phyloP scores from a whole-genome alignment of 148 eudicot genomes.

The Fagopyrum esculentum region DNA sequence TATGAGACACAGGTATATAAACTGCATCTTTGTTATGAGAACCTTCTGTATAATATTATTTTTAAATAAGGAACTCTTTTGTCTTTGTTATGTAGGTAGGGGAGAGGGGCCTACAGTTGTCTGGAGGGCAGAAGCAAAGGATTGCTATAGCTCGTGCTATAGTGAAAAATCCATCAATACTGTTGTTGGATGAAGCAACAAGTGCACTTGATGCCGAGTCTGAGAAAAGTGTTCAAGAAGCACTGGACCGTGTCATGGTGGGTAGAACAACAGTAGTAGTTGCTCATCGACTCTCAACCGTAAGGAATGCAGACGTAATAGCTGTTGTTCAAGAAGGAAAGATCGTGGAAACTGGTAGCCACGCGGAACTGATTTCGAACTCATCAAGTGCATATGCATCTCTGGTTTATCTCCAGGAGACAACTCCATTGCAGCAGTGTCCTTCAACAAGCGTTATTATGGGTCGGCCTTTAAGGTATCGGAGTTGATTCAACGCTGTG shows the following conservation, averaged over 20 bases:
- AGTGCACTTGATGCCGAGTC: constrained; percentile 97
- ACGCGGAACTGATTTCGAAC: constrained; percentile 71
- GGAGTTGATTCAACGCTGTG: neutral
- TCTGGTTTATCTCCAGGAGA: constrained; percentile 76
- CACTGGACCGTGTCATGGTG: constrained; percentile 95
- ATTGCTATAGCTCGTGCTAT: constrained; percentile 91
- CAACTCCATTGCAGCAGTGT: constrained; percentile 39
- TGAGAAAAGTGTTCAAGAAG: constrained; percentile 91
- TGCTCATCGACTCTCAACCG: constrained; percentile 85
- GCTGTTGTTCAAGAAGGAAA: constrained; percentile 80
- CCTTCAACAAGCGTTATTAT: constrained; percentile 39
- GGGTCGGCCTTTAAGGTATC: constrained; percentile 54
- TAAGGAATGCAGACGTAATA: constrained; percentile 87
- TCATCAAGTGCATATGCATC: constrained; percentile 67
- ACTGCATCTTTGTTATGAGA: neutral
- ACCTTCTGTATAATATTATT: neutral
- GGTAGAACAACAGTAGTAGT: constrained; percentile 86
- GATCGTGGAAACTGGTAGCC: constrained; percentile 88
- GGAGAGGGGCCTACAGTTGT: constrained; percentile 82
- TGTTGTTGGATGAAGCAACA: constrained; percentile 94
- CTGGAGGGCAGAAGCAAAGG: constrained; percentile 96
- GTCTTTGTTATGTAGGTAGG: constrained; percentile 51
- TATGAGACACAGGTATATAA: constrained; percentile 81
- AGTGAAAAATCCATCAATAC: constrained; percentile 79
- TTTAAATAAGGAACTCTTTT: neutral